Base-by-base conservation (phyloP, 257 asterid species). In the Capsicum pubescens region DNA sequence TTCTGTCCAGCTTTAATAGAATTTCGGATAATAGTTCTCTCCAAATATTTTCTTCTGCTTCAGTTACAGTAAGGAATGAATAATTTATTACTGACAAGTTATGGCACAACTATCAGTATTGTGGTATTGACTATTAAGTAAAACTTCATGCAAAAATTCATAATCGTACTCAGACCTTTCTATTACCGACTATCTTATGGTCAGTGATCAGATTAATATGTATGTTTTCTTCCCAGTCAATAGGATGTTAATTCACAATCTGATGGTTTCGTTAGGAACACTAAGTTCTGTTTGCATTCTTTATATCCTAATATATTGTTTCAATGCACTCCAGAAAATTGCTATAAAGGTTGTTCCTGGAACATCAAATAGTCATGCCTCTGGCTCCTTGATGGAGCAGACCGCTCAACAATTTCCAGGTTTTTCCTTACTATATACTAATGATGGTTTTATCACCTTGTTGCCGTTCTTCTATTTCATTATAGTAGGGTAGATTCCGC, bases 361-460 rank as follows among this genome's bases (percentile, higher is more conserved):
- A 81, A 86, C 95, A 19, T 91, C 94, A 9, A 87, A 89, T 56
- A 81, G 87, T 61, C 87, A 94, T 66, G 84, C 86, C 83, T 89
- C 93, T 56, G 88, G 85, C 63, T 87, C 90, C 82, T 85, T 89
- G 60, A 84, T 90, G 26, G 94, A 93, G 68, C 90, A 88, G 35
- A 86, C 44, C 8, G 6, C 79, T 76, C 91, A 81, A 60, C 91
- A 84, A 32, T 89, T 90, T 79, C 97, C 96, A 78, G 99, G 99
- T 95, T 78, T 67, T 88, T 88, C 83, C 83, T 54, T 63, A 39
- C 44, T 39, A 74, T 48, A 48, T 10, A 9, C 3, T 81, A n/a
- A 81, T 81, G 63, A 81, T 48, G 48, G 9, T 81, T 63, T 52
- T 15, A 76, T 76, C 26, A 76, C 64, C 64, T 52, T 0, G 61